Evolutionary conservation across 352 stramenopile genomes (phyloP).

Genomic region (Pythium sp.): DNA sequence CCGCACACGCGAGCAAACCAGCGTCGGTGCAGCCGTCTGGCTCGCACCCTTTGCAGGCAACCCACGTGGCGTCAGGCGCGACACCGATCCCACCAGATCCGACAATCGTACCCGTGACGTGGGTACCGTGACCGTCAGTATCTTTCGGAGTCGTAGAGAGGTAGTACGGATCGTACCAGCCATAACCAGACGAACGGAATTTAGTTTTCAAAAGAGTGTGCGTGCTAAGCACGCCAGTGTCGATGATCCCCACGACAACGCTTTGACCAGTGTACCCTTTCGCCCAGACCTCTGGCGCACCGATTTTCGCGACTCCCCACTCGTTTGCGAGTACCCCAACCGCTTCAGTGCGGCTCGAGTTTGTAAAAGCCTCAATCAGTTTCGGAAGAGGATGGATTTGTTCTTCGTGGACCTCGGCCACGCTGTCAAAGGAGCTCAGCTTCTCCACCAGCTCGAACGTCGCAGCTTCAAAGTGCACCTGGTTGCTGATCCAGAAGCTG

Average conservation of each 20-base stretch:
- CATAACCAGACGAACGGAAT: no score
- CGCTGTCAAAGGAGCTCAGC: slow-evolving; percentile 7
- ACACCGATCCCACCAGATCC: no score
- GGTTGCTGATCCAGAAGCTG: slow-evolving; percentile 21
- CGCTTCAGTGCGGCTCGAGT: no score
- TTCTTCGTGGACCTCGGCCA: slow-evolving; percentile 20
- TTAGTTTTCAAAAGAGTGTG: neutral
- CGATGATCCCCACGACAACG: neutral
- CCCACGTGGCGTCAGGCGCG: no score
- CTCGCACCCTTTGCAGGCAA: no score
- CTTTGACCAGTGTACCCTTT: neutral
- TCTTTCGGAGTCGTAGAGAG: no score
- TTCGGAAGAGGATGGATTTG: neutral
- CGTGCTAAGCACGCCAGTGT: neutral
- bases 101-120: no score
- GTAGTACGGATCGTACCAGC: no score
- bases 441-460: slow-evolving; percentile 19
- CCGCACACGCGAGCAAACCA: no score
- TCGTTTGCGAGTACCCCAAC: neutral
- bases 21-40: no score
- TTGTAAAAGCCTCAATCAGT: no score
- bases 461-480: slow-evolving; percentile 17
- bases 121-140: no score
- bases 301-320: slow-evolving; percentile 5
- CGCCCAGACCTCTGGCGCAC: neutral